phyloP scores from a whole-genome alignment of 164 flowering plant species.

The Vitis rupestris region DNA sequence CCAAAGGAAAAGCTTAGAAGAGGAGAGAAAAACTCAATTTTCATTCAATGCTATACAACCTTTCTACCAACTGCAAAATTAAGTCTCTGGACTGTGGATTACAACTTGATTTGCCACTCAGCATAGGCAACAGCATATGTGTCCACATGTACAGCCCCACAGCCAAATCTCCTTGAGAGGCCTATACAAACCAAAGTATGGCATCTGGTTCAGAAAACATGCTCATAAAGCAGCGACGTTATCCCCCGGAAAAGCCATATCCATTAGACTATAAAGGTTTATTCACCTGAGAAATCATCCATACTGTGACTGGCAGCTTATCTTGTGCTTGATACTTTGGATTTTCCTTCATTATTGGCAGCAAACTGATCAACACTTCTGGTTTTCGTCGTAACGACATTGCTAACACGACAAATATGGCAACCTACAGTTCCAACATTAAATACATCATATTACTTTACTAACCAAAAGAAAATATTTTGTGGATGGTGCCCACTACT shows the following conservation, averaged over 20 bases:
- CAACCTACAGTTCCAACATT: slow-evolving; percentile 59
- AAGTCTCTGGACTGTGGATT: slow-evolving; percentile 88
- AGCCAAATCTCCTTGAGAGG: slow-evolving; percentile 73
- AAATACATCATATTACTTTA: neutral
- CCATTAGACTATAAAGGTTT: no score
- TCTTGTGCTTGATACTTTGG: slow-evolving; percentile 85
- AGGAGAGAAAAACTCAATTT: neutral
- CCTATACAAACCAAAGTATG: slow-evolving; percentile 32
- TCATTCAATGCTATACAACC: slow-evolving; percentile 36
- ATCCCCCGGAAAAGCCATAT: no score
- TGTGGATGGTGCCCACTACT: neutral
- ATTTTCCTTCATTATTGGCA: slow-evolving; percentile 58
- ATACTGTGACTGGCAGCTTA: slow-evolving; percentile 73
- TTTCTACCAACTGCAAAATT: slow-evolving; percentile 82
- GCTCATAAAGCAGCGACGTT: neutral
- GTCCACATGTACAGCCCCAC: slow-evolving; percentile 78
- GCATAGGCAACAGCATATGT: slow-evolving; percentile 63
- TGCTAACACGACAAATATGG: slow-evolving; percentile 77
- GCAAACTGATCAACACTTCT: slow-evolving; percentile 52
- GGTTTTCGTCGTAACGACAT: slow-evolving; percentile 78
- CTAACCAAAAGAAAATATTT: neutral
- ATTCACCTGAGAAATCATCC: slow-evolving; percentile 81
- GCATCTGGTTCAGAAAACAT: neutral
- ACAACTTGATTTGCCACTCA: slow-evolving; percentile 56
- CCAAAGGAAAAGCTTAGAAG: neutral